phyloP scores from a whole-genome alignment of 257 asterid genomes.

The Striga asiatica region DNA sequence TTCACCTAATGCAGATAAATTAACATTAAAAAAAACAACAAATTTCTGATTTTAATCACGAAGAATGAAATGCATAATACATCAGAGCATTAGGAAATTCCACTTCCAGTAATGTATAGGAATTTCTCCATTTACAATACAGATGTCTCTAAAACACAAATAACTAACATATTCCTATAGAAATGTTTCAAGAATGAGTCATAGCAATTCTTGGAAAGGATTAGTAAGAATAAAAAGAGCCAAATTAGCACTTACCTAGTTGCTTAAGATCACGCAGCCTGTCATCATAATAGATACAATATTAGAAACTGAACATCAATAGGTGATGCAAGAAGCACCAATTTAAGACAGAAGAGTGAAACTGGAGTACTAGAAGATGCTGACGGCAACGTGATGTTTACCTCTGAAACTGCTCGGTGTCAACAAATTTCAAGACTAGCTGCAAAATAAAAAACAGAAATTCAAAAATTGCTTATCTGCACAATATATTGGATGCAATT shows the following conservation, averaged over 20 bases:
- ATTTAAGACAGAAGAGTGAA: not conserved
- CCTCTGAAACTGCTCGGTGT: slow-evolving; percentile 97
- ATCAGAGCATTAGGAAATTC: too few relatives aligned
- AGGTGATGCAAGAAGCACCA: not conserved
- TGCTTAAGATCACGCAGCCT: slow-evolving; percentile 97
- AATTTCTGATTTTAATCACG: not conserved
- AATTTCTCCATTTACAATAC: too few relatives aligned
- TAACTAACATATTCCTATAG: too few relatives aligned
- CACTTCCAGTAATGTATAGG: too few relatives aligned
- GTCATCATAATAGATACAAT: slow-evolving; percentile 20
- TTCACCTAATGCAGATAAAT: too few relatives aligned
- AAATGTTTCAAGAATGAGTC: too few relatives aligned
- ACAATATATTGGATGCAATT: too few relatives aligned
- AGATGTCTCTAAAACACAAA: too few relatives aligned
- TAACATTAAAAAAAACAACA: not conserved
- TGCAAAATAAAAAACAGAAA: too few relatives aligned
- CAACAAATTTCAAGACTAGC: slow-evolving; percentile 64
- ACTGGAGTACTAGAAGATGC: not conserved
- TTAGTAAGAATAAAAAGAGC: not conserved
- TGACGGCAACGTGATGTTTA: slow-evolving; percentile 12
- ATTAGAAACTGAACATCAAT: slow-evolving; percentile 20
- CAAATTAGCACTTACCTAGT: slow-evolving; percentile 46
- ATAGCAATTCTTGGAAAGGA: too few relatives aligned
- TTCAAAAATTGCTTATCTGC: too few relatives aligned
- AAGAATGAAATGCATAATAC: too few relatives aligned